A percentile compares a stretch with the other conserved stretches of the same genome.
phyloP scores from a whole-genome alignment of 1,284 basidiomycete genomes.

The Ustilago shanxiensis region DNA sequence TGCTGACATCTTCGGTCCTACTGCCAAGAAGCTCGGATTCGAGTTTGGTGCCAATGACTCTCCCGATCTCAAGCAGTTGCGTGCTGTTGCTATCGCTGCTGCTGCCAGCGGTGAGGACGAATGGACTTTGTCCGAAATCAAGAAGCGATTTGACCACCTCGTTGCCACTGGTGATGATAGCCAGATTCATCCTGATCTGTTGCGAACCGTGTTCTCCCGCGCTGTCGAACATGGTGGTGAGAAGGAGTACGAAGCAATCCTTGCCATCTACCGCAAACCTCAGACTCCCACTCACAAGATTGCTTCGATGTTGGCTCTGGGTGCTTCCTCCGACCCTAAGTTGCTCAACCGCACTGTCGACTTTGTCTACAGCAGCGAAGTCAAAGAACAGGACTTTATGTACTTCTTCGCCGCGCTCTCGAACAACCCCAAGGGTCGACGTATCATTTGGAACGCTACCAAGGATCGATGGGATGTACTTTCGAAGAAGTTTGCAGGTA shows the following conservation, averaged over 20 bases:
- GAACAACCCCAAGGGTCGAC: slow-evolving; percentile 63
- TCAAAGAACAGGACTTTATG: slow-evolving; percentile 70
- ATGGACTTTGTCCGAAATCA: slow-evolving; percentile 74
- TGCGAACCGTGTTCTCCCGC: slow-evolving; percentile 54
- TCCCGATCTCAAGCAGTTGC: slow-evolving; percentile 80
- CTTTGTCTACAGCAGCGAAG: slow-evolving; percentile 63
- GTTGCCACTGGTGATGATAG: slow-evolving; percentile 82
- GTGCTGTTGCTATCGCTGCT: slow-evolving; percentile 79
- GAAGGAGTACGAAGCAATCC: slow-evolving; percentile 76
- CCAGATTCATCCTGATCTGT: slow-evolving; percentile 76
- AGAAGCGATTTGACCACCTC: slow-evolving; percentile 80
- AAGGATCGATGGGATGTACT: slow-evolving; percentile 68
- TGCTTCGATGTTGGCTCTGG: slow-evolving; percentile 70
- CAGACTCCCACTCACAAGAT: slow-evolving; percentile 73
- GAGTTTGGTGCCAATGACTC: slow-evolving; percentile 80
- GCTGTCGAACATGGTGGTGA: slow-evolving; percentile 81
- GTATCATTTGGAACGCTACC: slow-evolving; percentile 69
- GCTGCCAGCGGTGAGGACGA: slow-evolving; percentile 74
- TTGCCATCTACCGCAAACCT: slow-evolving; percentile 78
- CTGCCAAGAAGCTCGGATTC: slow-evolving; percentile 84
- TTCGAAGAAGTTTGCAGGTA: slow-evolving; percentile 76
- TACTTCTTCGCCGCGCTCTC: slow-evolving; percentile 69
- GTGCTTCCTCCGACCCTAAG: slow-evolving; percentile 57
- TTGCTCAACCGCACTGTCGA: slow-evolving; percentile 69
- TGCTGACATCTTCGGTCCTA: slow-evolving; percentile 79